These are phyloP conservation scores for Jamesozyma rosinii DNA, from an alignment of 805 yeast species.

Conservation along the genomic window DNA sequence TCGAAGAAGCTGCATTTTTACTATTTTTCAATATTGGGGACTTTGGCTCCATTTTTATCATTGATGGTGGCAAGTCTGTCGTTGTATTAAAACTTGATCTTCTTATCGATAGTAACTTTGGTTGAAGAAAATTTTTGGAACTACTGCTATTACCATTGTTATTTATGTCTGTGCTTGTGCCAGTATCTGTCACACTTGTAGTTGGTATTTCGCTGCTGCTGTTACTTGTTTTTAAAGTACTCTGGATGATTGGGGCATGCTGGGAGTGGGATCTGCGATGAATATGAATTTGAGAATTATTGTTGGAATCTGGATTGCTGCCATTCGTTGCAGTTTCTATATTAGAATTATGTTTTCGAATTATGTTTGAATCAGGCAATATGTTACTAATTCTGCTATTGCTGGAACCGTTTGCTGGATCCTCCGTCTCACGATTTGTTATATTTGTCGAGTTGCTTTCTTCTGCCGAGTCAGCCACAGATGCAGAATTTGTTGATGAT, in stretches of 20 bases:
- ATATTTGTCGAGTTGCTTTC: not conserved
- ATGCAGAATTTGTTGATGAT: constrained; percentile 18
- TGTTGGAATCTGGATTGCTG: not conserved
- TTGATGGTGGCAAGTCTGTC: constrained; percentile 50
- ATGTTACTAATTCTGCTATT: constrained; percentile 8
- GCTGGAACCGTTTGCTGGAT: not conserved
- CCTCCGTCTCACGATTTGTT: not conserved
- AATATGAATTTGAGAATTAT: not conserved
- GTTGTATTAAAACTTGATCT: constrained; percentile 28
- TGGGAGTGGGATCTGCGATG: constrained; percentile 8
- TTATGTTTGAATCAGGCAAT: constrained; percentile 4
- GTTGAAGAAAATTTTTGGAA: not conserved
- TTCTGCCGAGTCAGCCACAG: constrained; percentile 16
- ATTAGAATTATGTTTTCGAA: constrained; percentile 2
- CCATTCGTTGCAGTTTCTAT: not conserved
- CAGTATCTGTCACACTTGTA: not conserved
- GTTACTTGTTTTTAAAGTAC: not conserved
- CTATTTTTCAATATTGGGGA: constrained; percentile 56
- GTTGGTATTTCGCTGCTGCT: not conserved
- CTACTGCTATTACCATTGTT: not conserved
- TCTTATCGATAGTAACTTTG: constrained; percentile 12
- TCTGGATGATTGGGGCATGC: not conserved
- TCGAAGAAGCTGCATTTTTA: constrained; percentile 11
- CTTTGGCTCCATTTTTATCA: constrained; percentile 62
- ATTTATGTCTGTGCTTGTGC: constrained; percentile 1